Evolutionary conservation across 1,284 basidiomycete species (phyloP).

Genomic region (Apiotrichum gamsii): DNA sequence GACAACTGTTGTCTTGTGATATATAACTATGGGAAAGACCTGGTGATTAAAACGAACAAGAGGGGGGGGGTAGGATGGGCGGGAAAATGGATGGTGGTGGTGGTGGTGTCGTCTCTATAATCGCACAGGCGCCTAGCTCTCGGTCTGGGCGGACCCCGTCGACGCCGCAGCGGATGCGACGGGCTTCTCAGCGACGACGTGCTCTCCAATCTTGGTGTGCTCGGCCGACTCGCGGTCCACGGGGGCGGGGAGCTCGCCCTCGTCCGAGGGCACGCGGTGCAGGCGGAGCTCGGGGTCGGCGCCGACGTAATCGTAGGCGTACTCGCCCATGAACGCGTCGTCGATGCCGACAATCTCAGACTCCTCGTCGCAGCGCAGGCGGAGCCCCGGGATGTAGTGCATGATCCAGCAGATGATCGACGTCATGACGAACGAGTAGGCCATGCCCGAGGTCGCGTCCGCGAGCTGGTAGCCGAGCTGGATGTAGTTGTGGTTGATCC

Average conservation of each 20-base stretch:
- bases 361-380: constrained; percentile 72
- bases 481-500: constrained; percentile 67
- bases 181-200: no score
- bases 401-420: constrained; percentile 84
- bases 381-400: constrained; percentile 82
- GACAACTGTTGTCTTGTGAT: background rate
- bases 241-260: background rate
- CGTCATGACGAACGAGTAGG: constrained; percentile 75
- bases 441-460: constrained; percentile 55
- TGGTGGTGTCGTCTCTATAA: no score
- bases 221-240: background rate
- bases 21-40: no score
- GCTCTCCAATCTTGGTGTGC: background rate
- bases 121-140: no score
- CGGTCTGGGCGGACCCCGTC: no score
- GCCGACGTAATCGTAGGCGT: constrained; percentile 71
- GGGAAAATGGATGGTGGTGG: no score
- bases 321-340: constrained; percentile 89
- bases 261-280: background rate
- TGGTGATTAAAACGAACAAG: no score
- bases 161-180: no score
- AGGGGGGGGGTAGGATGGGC: no score
- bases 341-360: constrained; percentile 89
- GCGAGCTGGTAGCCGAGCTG: constrained; percentile 74
- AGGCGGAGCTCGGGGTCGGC: constrained; percentile 57